These are phyloP conservation scores for Datisca glomerata DNA, from an alignment of 306 rosid genomes.

Conservation along the genomic window DNA sequence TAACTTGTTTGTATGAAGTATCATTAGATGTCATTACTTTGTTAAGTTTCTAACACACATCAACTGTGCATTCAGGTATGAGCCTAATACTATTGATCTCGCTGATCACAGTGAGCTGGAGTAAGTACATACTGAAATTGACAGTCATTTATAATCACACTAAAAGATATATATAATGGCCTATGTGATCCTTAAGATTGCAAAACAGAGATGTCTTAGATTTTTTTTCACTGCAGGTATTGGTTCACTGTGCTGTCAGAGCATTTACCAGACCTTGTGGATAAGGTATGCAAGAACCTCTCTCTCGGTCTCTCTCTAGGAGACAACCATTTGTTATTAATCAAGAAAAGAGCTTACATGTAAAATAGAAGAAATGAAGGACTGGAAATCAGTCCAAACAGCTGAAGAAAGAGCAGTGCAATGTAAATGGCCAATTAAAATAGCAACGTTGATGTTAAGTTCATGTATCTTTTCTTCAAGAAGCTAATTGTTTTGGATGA, in stretches of 20 bases:
- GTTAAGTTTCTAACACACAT: slow-evolving; percentile 1
- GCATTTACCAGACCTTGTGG: slow-evolving; percentile 88
- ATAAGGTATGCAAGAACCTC: slow-evolving; percentile 42
- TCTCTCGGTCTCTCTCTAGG: slow-evolving; percentile 2
- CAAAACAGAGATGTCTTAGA: neutral
- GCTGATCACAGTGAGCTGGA: slow-evolving; percentile 73
- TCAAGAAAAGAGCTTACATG: too few relatives aligned
- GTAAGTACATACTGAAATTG: slow-evolving; percentile 52
- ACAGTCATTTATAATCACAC: too few relatives aligned
- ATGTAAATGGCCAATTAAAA: too few relatives aligned
- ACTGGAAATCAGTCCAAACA: too few relatives aligned
- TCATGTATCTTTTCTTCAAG: too few relatives aligned
- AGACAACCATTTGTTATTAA: too few relatives aligned
- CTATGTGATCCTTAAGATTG: too few relatives aligned
- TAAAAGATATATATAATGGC: too few relatives aligned
- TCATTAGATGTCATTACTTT: neutral
- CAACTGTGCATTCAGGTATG: slow-evolving; percentile 51
- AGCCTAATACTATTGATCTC: slow-evolving; percentile 95
- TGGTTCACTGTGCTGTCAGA: slow-evolving; percentile 86
- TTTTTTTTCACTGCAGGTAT: slow-evolving; percentile 43
- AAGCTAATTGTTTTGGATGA: neutral
- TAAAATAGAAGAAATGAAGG: too few relatives aligned
- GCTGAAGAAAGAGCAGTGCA: too few relatives aligned
- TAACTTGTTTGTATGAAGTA: too few relatives aligned
- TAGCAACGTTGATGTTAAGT: too few relatives aligned